Evolutionary conservation across 106 monocot species (phyloP), one percentile per base, ranked within the genome.

Genomic region (Xerophyta viscosa): DNA sequence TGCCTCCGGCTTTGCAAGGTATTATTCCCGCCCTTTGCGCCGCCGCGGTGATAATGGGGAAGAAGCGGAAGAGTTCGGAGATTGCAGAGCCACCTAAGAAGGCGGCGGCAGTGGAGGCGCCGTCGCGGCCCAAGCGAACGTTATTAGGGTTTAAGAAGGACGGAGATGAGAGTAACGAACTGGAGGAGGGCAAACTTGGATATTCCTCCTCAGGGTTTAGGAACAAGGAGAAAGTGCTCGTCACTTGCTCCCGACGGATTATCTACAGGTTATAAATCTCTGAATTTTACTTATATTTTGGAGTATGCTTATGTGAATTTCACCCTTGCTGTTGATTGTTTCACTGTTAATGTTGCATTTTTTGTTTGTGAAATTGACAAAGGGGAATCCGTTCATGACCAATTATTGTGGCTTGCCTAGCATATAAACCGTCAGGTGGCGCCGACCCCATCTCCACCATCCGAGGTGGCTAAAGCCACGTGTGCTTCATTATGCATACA

Each of bases 171-270:
- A n/a, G n/a, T n/a, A n/a, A n/a, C n/a, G n/a, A n/a, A n/a, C n/a
- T n/a, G 3, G 50, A 17, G 21, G 74, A 37, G 24, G 49, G 10
- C 51, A 43, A 53, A 23, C 31, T 9, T 27, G 46, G 49, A 22
- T 43, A 13, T 27, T 19, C 20, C 25, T 61, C 28, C 10, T 29
- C 66, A 0, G 52, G 71, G 3, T 96, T 89, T 54, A 71, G 84
- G 31, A 96, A 89, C 84, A 82, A 77, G 54, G 96, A 96, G 84
- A 96, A 96, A 76, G 89, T 96, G 10, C 57, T 96, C 31, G 67
- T 89, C 24, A 89, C 79, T 27, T 96, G 96, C 66, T 96, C 88
- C 4, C 74, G 96, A 0, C 63, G 96, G 24, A 96, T 96, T 30
- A 85, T 50, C 6, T 96, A 58, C 42, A 85, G 94, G 94, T 94